These are phyloP conservation scores for Sporormia fimetaria DNA, from an alignment of 495 filamentous ascomycete genomes.

Conservation along the genomic window DNA sequence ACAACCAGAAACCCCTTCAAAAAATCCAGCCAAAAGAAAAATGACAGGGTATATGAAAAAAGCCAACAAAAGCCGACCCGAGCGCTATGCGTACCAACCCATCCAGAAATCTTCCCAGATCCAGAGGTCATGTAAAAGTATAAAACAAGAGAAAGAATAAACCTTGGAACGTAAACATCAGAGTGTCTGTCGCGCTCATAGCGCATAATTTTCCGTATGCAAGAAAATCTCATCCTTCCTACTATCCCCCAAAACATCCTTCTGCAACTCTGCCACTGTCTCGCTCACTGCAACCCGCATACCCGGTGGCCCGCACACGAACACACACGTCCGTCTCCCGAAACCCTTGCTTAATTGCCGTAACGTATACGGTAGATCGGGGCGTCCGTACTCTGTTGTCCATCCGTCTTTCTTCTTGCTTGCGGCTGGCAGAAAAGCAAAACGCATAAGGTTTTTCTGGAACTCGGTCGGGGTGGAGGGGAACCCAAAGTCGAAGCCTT, in stretches of 20 bases:
- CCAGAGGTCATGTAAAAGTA: constrained; percentile 7
- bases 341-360: constrained; percentile 67
- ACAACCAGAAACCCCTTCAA: too few species aligned
- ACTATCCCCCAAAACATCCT: constrained; percentile 64
- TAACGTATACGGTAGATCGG: constrained; percentile 74
- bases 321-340: constrained; percentile 77
- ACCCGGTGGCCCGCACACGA: constrained; percentile 77
- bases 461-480: constrained; percentile 64
- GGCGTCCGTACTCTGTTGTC: constrained; percentile 87
- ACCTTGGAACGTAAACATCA: background rate
- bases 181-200: constrained; percentile 36
- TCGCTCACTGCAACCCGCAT: constrained; percentile 82
- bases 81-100: too few species aligned
- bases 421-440: constrained; percentile 59
- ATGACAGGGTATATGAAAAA: too few species aligned
- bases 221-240: constrained; percentile 82
- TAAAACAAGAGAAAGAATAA: background rate
- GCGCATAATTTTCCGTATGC: constrained; percentile 89
- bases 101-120: too few species aligned
- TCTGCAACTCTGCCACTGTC: constrained; percentile 72
- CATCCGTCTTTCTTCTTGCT: constrained; percentile 66
- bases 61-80: too few species aligned
- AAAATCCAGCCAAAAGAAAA: too few species aligned
- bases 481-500: constrained; percentile 63
- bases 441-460: constrained; percentile 74